Evolutionary conservation across 768 basidiomycete species (phyloP), one percentile per base, ranked within the genome.

Genomic region (Collybia sordida): DNA sequence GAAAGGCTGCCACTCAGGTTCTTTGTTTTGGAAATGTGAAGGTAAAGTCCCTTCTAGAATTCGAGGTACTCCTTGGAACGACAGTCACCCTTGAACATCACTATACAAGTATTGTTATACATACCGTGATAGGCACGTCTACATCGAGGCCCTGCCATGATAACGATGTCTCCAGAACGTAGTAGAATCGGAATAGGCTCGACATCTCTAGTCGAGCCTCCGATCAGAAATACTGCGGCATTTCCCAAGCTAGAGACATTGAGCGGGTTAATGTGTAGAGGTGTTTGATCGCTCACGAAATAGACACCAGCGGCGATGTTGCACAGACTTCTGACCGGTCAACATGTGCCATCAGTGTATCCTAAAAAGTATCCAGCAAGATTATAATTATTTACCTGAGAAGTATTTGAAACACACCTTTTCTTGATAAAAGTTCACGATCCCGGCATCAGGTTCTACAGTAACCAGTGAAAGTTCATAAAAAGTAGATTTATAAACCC

Each of bases 301-400:
- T 85, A 0, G 93, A 97, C 4, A 98, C 91, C 0, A 99, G 78
- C 0, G 96, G 96, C 0, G 92, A 86, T 4, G 91, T 91, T 2
- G 92, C 85, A 58, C 94, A 96, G 7, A 96, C 78, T 69, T 99
- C 96, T 18, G 95, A 93, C 17, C 91, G 88, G 66, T 99, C 96
- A n/a, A 97, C 92, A 65, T 99, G 96, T 0, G 83, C 96, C 88
- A 98, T 98, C 17, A 99, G 80, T 0, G 93, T 91, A 55, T 98
- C 94, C 80, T 85, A 27, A 25, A 47, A 36, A 47, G 18, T 5
- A 37, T 3, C 49, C 40, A 23, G 48, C 43, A 17, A 45, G 35
- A 27, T 42, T 17, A 46, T 27, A 21, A 6, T 14, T 27, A 14
- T 31, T 7, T 31, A 6, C 11, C 4, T 3, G 14, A 31, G 9